A percentile compares a stretch with the other conserved stretches of the same genome.
phyloP scores from a whole-genome alignment of 192 early-diverging fungal genomes.

The Linderina pennispora region DNA sequence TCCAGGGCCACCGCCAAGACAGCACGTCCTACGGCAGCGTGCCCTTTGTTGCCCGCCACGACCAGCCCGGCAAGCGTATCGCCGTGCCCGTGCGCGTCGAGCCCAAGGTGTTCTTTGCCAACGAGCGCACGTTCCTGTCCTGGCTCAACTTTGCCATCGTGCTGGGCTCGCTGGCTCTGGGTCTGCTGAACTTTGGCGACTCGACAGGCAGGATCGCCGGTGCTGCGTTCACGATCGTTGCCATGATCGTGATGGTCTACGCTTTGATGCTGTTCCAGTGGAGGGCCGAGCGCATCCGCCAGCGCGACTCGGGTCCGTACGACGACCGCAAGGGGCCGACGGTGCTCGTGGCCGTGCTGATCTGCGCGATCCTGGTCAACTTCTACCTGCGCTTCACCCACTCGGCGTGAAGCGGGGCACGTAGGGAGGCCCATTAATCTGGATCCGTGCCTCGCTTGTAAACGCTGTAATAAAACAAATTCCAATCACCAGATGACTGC shows the following conservation, averaged over 20 bases:
- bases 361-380: conserved; percentile 63
- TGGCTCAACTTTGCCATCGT: conserved; percentile 84
- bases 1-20: conserved; percentile 27
- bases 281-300: conserved; percentile 53
- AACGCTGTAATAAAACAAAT: background rate
- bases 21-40: conserved; percentile 28
- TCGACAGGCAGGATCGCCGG: conserved; percentile 62
- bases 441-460: background rate
- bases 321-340: conserved; percentile 63
- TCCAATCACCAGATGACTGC: no score
- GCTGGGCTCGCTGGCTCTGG: conserved; percentile 69
- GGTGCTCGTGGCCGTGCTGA: conserved; percentile 56
- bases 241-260: conserved; percentile 63
- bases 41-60: conserved; percentile 10
- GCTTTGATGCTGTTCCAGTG: conserved; percentile 59
- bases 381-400: conserved; percentile 50
- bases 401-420: background rate
- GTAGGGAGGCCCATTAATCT: no score
- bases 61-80: conserved; percentile 46
- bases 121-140: conserved; percentile 87
- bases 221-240: conserved; percentile 58
- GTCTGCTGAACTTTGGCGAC: conserved; percentile 80
- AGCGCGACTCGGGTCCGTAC: conserved; percentile 54
- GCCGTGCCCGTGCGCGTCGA: conserved; percentile 69
- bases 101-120: conserved; percentile 93